Percentiles rank a stretch among this genome's conserved stretches.
Evolutionary conservation across 1,284 basidiomycete species (phyloP).

Genomic region (Hemileia vastatrix): DNA sequence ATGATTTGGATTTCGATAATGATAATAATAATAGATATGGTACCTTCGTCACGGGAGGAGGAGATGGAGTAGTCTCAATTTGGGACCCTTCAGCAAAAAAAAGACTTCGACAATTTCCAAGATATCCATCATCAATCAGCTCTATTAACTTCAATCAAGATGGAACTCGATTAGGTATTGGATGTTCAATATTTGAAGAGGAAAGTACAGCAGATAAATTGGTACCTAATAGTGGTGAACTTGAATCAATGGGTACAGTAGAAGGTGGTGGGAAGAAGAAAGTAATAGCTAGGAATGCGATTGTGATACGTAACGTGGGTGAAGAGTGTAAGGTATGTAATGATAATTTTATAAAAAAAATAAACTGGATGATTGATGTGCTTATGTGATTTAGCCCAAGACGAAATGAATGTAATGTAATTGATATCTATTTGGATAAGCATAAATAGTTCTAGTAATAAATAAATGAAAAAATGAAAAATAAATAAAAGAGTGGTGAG

Average conservation of each 20-base stretch:
- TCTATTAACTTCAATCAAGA: slow-evolving; percentile 71
- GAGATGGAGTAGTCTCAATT: slow-evolving; percentile 78
- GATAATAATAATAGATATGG: slow-evolving; percentile 57
- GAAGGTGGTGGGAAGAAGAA: background rate
- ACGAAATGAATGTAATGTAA: no score
- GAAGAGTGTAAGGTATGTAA: slow-evolving; percentile 21
- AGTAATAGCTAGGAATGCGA: slow-evolving; percentile 6
- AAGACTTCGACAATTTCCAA: slow-evolving; percentile 75
- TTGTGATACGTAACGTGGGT: slow-evolving; percentile 15
- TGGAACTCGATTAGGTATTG: slow-evolving; percentile 69
- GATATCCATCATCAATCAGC: slow-evolving; percentile 60
- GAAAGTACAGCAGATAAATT: slow-evolving; percentile 11
- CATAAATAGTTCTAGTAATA: no score
- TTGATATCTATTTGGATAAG: no score
- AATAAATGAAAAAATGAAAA: no score
- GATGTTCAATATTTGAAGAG: slow-evolving; percentile 34
- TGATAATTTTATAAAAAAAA: background rate
- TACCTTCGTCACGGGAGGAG: slow-evolving; percentile 88
- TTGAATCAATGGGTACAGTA: background rate
- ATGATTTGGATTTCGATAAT: background rate
- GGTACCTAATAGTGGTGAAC: background rate
- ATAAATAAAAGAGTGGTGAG: no score
- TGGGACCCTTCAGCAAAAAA: slow-evolving; percentile 99
- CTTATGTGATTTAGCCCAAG: no score
- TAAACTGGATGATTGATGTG: no score